phyloP scores from a whole-genome alignment of 140 eudicot species.

The Bidens hawaiensis region DNA sequence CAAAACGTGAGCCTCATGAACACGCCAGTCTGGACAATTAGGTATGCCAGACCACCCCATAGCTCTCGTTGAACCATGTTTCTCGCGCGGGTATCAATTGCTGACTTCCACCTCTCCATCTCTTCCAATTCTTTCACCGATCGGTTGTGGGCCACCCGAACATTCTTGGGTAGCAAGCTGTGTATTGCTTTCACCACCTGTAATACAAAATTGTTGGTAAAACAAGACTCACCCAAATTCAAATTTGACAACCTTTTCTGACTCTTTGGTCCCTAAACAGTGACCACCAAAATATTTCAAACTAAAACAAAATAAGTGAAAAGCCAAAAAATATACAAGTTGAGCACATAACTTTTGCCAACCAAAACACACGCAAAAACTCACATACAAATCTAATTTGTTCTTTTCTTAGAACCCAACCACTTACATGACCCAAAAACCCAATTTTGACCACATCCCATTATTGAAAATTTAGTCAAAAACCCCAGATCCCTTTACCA shows the following conservation, averaged over 20 bases:
- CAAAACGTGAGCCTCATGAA: constrained; percentile 98
- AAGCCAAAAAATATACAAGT: background rate
- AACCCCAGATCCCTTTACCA: constrained; percentile 5
- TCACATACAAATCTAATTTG: constrained; percentile 19
- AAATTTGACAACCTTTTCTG: background rate
- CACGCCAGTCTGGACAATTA: constrained; percentile 77
- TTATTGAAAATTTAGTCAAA: constrained; percentile 15
- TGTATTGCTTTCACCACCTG: constrained; percentile 85
- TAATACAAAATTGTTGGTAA: constrained; percentile 60
- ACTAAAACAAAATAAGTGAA: background rate
- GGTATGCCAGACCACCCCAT: constrained; percentile 74
- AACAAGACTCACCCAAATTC: constrained; percentile 38
- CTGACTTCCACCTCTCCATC: constrained; percentile 64
- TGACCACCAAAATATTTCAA: constrained; percentile 11
- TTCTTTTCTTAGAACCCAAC: constrained; percentile 12
- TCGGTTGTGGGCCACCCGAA: constrained; percentile 32
- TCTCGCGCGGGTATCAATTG: constrained; percentile 61
- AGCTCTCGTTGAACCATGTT: constrained; percentile 65
- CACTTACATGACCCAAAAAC: background rate
- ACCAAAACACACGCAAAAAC: constrained; percentile 19
- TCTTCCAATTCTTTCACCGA: constrained; percentile 55
- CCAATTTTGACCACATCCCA: constrained; percentile 22
- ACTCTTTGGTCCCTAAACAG: constrained; percentile 9
- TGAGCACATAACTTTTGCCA: constrained; percentile 2
- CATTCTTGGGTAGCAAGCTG: constrained; percentile 42